phyloP scores from a whole-genome alignment of 495 filamentous ascomycete genomes.

The Penicillium waksmanii region DNA sequence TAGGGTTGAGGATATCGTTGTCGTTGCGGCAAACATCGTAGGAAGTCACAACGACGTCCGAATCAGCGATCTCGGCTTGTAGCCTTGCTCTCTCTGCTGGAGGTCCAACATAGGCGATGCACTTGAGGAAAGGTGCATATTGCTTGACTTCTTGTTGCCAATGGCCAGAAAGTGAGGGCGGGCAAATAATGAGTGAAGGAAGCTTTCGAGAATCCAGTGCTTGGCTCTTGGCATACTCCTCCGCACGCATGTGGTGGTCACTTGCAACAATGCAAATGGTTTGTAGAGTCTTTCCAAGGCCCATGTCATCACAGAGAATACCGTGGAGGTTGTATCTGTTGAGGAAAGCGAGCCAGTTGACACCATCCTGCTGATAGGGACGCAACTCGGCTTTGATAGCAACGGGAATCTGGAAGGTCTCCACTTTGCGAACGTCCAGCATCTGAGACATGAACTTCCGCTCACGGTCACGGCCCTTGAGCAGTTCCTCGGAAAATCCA shows the following conservation, averaged over 20 bases:
- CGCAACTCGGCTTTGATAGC: slow-evolving; percentile 94
- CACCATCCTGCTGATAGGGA: slow-evolving; percentile 97
- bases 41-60: slow-evolving; percentile 94
- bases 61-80: slow-evolving; percentile 65
- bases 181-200: slow-evolving; percentile 93
- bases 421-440: slow-evolving; percentile 92
- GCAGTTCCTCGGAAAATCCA: slow-evolving; percentile 82
- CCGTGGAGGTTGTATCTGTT: slow-evolving; percentile 97
- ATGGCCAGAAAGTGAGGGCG: slow-evolving; percentile 95
- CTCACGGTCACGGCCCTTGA: slow-evolving; percentile 88
- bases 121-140: slow-evolving; percentile 90
- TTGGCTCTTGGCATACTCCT: slow-evolving; percentile 82
- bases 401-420: slow-evolving; percentile 90
- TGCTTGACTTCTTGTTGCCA: slow-evolving; percentile 97
- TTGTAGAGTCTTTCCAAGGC: slow-evolving; percentile 95
- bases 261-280: slow-evolving; percentile 97
- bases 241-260: slow-evolving; percentile 90
- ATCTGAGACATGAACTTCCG: slow-evolving; percentile 96
- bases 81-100: slow-evolving; percentile 75
- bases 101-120: slow-evolving; percentile 87
- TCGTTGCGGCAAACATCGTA: slow-evolving; percentile 98
- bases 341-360: slow-evolving; percentile 98
- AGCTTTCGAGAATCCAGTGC: slow-evolving; percentile 75
- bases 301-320: slow-evolving; percentile 99
- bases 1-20: slow-evolving; percentile 75